Percentiles rank a stretch among this genome's conserved stretches.
Conservation (phyloP, 2,329 filamentous ascomycete species). For the Spiromastix sp. region DNA sequence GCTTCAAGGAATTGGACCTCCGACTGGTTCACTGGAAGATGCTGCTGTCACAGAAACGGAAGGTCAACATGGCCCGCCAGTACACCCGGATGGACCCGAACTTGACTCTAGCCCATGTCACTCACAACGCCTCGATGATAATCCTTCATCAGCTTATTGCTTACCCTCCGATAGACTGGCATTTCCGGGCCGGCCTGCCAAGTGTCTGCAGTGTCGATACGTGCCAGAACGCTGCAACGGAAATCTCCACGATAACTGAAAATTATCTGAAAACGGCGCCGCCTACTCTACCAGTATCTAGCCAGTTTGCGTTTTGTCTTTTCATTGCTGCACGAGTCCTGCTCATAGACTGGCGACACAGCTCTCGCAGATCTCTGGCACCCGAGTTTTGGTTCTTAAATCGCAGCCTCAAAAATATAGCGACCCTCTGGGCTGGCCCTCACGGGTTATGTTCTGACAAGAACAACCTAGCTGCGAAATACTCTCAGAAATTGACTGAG, state of each 20-base stretch:
- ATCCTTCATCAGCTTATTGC: constrained; percentile 40
- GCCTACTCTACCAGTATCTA: constrained; percentile 18
- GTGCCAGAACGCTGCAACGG: constrained; percentile 36
- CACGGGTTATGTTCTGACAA: constrained; percentile 2
- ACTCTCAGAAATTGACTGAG: constrained; percentile 20
- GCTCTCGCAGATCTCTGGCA: constrained; percentile 16
- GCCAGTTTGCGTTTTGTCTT: constrained; percentile 36
- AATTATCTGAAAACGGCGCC: constrained; percentile 34
- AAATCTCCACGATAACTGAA: constrained; percentile 36
- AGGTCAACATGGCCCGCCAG: neutral
- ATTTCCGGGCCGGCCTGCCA: constrained; percentile 28
- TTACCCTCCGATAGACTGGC: constrained; percentile 23
- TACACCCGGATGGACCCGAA: constrained; percentile 36
- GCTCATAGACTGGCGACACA: constrained; percentile 27
- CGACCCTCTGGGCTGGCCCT: constrained; percentile 27
- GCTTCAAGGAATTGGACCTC: constrained; percentile 22
- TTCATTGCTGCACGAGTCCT: constrained; percentile 38
- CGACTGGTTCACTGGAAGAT: constrained; percentile 24
- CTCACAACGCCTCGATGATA: constrained; percentile 41
- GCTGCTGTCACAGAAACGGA: constrained; percentile 21
- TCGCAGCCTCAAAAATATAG: constrained; percentile 25
- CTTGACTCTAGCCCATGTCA: constrained; percentile 39
- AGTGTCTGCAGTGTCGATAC: constrained; percentile 40
- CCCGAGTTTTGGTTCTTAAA: constrained; percentile 25
- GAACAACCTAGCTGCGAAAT: constrained; percentile 27